Conservation (phyloP, 2,329 filamentous ascomycete genomes). For the Immersiporthe knoxdaviesiana region DNA sequence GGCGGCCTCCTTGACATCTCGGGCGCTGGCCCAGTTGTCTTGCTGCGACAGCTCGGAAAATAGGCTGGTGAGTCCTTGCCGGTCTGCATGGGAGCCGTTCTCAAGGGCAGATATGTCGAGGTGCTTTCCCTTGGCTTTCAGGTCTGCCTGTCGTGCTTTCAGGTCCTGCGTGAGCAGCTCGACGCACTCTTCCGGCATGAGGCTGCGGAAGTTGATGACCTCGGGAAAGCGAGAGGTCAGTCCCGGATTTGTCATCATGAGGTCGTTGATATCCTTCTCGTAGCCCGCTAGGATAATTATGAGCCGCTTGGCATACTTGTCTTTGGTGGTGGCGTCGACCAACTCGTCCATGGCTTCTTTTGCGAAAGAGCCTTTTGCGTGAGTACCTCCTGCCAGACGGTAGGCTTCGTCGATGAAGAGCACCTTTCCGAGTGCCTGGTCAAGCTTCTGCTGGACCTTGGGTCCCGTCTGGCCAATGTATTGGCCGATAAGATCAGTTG, state of each 20-base stretch:
- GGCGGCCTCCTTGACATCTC: slow-evolving; percentile 61
- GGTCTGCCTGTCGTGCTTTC: slow-evolving; percentile 34
- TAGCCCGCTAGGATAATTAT: slow-evolving; percentile 74
- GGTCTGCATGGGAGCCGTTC: slow-evolving; percentile 32
- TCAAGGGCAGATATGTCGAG: slow-evolving; percentile 37
- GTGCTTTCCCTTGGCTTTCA: neutral
- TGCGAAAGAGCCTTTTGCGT: slow-evolving; percentile 47
- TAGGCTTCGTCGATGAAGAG: slow-evolving; percentile 77
- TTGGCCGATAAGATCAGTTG: slow-evolving; percentile 68
- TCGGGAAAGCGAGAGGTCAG: slow-evolving; percentile 69
- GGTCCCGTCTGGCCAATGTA: slow-evolving; percentile 72
- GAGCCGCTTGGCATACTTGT: slow-evolving; percentile 60
- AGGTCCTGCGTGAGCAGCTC: slow-evolving; percentile 44
- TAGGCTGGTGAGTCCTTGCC: slow-evolving; percentile 35
- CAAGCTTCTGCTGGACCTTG: slow-evolving; percentile 63
- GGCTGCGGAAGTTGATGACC: slow-evolving; percentile 56
- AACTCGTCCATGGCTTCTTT: slow-evolving; percentile 60
- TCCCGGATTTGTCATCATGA: slow-evolving; percentile 65
- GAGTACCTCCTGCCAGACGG: slow-evolving; percentile 57
- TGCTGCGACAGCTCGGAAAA: slow-evolving; percentile 48
- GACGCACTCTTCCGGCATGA: slow-evolving; percentile 49
- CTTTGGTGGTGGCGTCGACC: slow-evolving; percentile 57
- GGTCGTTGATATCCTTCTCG: slow-evolving; percentile 64
- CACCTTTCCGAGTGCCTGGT: slow-evolving; percentile 66
- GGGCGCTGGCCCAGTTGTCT: slow-evolving; percentile 63